These are phyloP conservation scores for Fonsecaea multimorphosa DNA, from an alignment of 2,329 filamentous ascomycete species.

Conservation along the genomic window DNA sequence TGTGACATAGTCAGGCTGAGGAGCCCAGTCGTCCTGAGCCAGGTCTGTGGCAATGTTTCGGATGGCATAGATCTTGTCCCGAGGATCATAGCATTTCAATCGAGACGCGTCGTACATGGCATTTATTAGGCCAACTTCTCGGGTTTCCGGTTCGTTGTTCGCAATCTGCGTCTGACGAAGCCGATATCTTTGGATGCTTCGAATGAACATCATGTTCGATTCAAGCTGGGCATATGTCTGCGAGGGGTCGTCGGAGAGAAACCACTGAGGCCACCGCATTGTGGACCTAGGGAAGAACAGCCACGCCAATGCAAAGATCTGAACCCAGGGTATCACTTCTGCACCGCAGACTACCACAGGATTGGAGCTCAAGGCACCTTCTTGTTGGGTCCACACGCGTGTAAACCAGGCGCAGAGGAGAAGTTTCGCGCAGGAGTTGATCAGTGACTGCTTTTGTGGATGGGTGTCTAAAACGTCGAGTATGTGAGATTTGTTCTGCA, in stretches of 20 bases:
- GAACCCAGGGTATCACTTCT: constrained; percentile 22
- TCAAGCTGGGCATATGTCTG: constrained; percentile 20
- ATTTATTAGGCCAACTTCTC: constrained; percentile 4
- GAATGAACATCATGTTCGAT: constrained; percentile 18
- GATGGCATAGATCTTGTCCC: constrained; percentile 30
- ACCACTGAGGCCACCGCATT: constrained; percentile 28
- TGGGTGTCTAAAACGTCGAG: constrained; percentile 24
- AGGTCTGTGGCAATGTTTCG: constrained; percentile 28
- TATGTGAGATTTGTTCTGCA: constrained; percentile 24
- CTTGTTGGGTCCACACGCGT: constrained; percentile 28
- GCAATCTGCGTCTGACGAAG: constrained; percentile 12
- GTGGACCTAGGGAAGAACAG: constrained; percentile 21
- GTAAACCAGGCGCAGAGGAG: constrained; percentile 25
- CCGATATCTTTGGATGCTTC: constrained; percentile 21
- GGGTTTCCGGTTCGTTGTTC: neutral
- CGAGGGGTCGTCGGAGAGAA: constrained; percentile 12
- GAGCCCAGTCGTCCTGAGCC: constrained; percentile 18
- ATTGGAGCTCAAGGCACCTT: constrained; percentile 21
- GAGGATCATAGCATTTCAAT: constrained; percentile 26
- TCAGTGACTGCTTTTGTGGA: constrained; percentile 19
- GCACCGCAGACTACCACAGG: constrained; percentile 19
- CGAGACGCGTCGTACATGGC: constrained; percentile 17
- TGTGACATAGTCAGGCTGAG: constrained; percentile 23
- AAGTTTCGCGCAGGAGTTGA: constrained; percentile 24
- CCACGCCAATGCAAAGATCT: constrained; percentile 26